Evolutionary conservation across 768 basidiomycete genomes (phyloP).

Genomic region (Podaxis mareebaensis): DNA sequence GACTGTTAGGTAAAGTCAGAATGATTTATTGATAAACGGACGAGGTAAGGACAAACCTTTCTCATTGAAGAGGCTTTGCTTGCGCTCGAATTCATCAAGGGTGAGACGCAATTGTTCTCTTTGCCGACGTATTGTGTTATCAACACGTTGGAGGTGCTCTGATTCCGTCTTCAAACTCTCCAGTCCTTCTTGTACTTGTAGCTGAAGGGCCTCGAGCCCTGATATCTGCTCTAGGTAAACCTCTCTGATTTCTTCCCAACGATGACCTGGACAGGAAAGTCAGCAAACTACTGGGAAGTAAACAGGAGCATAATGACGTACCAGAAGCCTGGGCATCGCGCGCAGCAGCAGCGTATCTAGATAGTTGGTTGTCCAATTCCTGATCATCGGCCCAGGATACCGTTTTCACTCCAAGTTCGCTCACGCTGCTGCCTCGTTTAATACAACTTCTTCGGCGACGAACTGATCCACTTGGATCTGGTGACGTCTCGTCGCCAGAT

Average conservation of each 20-base stretch:
- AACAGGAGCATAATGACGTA: slow-evolving; percentile 18
- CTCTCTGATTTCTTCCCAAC: slow-evolving; percentile 58
- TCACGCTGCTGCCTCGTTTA: slow-evolving; percentile 51
- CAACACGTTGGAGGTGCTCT: slow-evolving; percentile 42
- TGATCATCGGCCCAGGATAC: slow-evolving; percentile 78
- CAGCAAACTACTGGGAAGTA: not conserved
- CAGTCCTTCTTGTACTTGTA: slow-evolving; percentile 49
- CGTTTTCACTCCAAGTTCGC: slow-evolving; percentile 55
- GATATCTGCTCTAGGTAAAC: slow-evolving; percentile 64
- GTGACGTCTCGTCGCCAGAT: slow-evolving; percentile 12
- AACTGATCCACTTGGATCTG: slow-evolving; percentile 23
- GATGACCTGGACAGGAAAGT: slow-evolving; percentile 38
- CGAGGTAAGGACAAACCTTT: slow-evolving; percentile 36
- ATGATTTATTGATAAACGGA: not conserved
- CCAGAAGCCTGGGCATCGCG: slow-evolving; percentile 41
- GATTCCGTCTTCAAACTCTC: slow-evolving; percentile 44
- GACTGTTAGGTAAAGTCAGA: slow-evolving; percentile 26
- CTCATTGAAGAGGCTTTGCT: slow-evolving; percentile 40
- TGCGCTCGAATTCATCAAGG: slow-evolving; percentile 43
- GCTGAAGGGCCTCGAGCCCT: slow-evolving; percentile 56
- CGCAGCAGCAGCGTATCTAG: slow-evolving; percentile 43
- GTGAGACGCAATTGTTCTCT: slow-evolving; percentile 38
- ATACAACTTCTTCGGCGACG: slow-evolving; percentile 63
- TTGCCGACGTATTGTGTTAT: slow-evolving; percentile 42
- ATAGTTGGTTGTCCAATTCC: slow-evolving; percentile 58